Percentiles rank a stretch among this genome's conserved stretches.
Evolutionary conservation across 1,139 yeast species (phyloP).

Genomic region (Saccharomyces hybrid): DNA sequence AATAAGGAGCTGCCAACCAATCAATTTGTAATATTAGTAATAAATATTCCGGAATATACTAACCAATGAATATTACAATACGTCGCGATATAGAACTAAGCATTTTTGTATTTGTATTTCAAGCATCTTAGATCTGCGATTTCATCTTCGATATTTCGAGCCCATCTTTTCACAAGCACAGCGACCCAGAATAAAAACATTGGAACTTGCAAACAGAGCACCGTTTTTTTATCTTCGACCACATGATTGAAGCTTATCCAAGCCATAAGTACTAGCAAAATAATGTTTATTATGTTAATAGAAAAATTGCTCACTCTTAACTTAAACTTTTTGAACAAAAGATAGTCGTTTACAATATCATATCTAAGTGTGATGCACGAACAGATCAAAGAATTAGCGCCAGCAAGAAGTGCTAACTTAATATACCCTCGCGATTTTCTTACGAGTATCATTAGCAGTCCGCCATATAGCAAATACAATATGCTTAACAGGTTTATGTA

Average conservation of each 20-base stretch:
- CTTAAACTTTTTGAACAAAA: constrained; percentile 11
- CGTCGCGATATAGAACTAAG: constrained; percentile 7
- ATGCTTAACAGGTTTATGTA: constrained; percentile 17
- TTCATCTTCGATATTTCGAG: constrained; percentile 19
- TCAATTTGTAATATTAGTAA: background rate
- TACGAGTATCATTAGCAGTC: constrained; percentile 18
- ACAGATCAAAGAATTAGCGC: constrained; percentile 24
- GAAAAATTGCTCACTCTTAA: constrained; percentile 15
- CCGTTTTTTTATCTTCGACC: constrained; percentile 6
- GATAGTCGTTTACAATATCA: constrained; percentile 19
- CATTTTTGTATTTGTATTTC: constrained; percentile 30
- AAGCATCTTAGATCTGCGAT: constrained; percentile 18
- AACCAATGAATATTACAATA: background rate
- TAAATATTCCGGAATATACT: background rate
- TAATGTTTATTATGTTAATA: constrained; percentile 18
- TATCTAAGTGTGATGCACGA: constrained; percentile 26
- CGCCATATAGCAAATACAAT: constrained; percentile 19
- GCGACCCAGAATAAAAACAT: constrained; percentile 20
- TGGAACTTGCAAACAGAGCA: constrained; percentile 22
- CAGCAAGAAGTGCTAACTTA: constrained; percentile 12
- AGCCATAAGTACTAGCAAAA: constrained; percentile 17
- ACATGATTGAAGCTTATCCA: constrained; percentile 19
- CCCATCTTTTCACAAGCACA: constrained; percentile 18
- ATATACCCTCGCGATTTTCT: constrained; percentile 4
- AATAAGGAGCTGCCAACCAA: background rate